Evolutionary conservation across 768 basidiomycete genomes (phyloP), one percentile per base, ranked within the genome.

Genomic region (Termitomyces sp.): DNA sequence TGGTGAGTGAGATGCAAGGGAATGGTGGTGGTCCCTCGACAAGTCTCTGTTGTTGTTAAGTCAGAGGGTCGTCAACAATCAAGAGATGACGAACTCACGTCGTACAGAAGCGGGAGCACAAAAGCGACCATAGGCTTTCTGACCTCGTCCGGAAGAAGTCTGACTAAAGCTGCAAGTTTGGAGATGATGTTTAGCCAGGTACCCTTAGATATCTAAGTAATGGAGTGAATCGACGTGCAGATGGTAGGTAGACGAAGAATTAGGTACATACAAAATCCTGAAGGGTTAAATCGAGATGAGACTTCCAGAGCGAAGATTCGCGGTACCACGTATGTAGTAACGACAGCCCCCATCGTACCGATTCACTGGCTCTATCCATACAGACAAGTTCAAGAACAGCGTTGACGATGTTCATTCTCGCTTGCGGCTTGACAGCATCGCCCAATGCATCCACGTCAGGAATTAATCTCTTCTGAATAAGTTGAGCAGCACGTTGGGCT

Each of bases 11-110:
- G 2, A 71, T 65, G 41, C 67, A 78, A 4, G 83, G 82, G 54
- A 71, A 64, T 16, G 79, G 71, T 1, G 84, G 84, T 5, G 85
- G 81, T 48, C 81, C 76, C 51, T 77, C 69, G 21, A 80, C 72
- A 8, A 89, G 65, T 65, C 80, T 82, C 86, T 87, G 58, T 19
- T 57, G 23, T 47, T 49, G 23, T 47, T 49, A 40, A 78, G 80
- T 85, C 84, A 56, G 17, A 58, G 23, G 34, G 49, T 38, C 10
- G 54, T 61, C 23, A 44, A 41, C 21, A 11, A 31, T 11, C 57
- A 32, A 19, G 9, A 53, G 42, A 16, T 37, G 37, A 50, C 35
- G 16, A 5, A 65, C 81, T 65, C 60, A 84, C 84, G 44, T 84
- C 82, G 51, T 77, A 77, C 9, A 87, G 60, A 1, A 74, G 59